phyloP scores from a whole-genome alignment of 495 filamentous ascomycete species.

The Trichoderma virens region DNA sequence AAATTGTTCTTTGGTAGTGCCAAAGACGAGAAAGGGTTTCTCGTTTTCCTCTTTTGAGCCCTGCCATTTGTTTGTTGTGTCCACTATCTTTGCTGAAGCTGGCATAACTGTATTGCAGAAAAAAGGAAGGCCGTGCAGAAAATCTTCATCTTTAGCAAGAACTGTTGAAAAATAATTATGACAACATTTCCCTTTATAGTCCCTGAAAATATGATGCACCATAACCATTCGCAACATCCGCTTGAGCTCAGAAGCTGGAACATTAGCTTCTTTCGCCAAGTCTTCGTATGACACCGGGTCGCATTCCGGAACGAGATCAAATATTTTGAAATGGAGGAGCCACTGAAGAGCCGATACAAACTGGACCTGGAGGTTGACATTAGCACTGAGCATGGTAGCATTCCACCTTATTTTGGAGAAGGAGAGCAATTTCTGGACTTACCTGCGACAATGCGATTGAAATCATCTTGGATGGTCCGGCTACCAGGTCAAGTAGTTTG shows the following conservation, averaged over 20 bases:
- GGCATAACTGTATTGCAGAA: neutral
- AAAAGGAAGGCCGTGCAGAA: neutral
- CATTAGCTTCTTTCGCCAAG: neutral
- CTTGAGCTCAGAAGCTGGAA: neutral
- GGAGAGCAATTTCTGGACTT: too few species aligned
- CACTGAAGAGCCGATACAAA: neutral
- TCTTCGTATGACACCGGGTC: neutral
- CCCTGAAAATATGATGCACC: neutral
- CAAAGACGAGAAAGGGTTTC: too few species aligned
- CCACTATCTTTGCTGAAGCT: neutral
- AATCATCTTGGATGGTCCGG: neutral
- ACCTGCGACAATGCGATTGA: neutral
- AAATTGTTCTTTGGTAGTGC: too few species aligned
- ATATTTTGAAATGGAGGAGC: neutral
- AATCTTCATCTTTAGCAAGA: neutral
- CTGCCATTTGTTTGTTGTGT: neutral
- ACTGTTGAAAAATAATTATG: neutral
- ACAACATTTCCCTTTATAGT: neutral
- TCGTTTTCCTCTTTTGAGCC: neutral
- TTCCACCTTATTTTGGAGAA: neutral
- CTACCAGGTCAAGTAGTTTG: neutral
- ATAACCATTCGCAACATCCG: neutral
- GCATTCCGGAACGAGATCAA: neutral
- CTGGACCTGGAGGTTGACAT: neutral
- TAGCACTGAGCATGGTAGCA: neutral